Evolutionary conservation across 495 filamentous ascomycete species (phyloP), one percentile per base, ranked within the genome.

Genomic region (Paragyromitra xinjiangensis): DNA sequence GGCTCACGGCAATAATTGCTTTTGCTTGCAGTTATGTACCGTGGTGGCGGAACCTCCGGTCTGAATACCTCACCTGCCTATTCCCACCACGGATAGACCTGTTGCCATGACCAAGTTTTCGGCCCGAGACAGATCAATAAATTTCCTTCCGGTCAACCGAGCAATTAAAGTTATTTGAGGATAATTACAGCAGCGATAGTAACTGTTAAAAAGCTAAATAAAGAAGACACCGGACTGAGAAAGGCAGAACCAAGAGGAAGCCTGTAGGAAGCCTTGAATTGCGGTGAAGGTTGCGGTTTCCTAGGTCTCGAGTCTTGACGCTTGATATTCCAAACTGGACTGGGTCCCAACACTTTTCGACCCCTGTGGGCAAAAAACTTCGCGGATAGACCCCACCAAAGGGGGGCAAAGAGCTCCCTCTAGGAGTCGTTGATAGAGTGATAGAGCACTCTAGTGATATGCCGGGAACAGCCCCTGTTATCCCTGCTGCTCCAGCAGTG

Each of bases 281-380:
- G 67, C 68, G 68, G 74, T 77, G 74, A 76, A 76, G 61, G 59
- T 45, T 76, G 68, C 50, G 51, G 40, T 66, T 77, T 19, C 14
- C 61, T 59, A 73, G 51, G 74, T 77, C 61, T 71, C 61, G 73
- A 75, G 29, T 34, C 29, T 51, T 51, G 1, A 51, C 51, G 61
- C 42, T 77, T 77, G 74, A 77, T 77, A 77, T 77, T 77, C 61
- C 74, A 66, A 77, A 77, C 69, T 12, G 19, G 69, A 73, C 74
- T 77, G 74, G 74, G 74, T 77, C 74, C 74, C 74, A 77, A 77
- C 74, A 77, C 59, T 77, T 77, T 77, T 72, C 74, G 61, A 77
- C 53, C 74, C 74, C 74, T 77, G 74, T 64, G 74, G 70, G 69
- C 53, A n/a, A 77, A 77, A 76, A 73, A 66, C 59, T 77, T 73